Base-by-base conservation (phyloP, 306 rosid genomes). In the Cicer yamashitae region DNA sequence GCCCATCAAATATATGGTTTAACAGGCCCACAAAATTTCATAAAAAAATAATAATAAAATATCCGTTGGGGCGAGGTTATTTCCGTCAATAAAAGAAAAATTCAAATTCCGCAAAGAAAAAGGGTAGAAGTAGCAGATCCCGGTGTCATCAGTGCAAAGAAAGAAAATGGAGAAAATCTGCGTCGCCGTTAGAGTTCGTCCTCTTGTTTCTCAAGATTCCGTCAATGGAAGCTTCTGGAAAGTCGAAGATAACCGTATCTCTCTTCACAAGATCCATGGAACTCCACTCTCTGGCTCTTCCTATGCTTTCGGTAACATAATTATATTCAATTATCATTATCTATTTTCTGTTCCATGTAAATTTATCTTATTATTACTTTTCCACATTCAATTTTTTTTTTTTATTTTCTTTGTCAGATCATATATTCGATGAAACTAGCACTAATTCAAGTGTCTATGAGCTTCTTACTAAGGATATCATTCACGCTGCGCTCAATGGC, bases 151-250 rank as follows among this genome's bases (percentile, higher is more conserved):
- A 13, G 10, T 11, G 18, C 13, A 34, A 59, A 30, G 51, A 50
- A 68, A 60, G n/a, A 10, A 58, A 65, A 93, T 94, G 99, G 97
- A 94, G 91, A 94, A 90, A 86, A 90, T 94, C 82, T 89, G 99
- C 63, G 96, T 92, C 0, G 97, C 96, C 8, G 96, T 92, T 10
- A 82, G 97, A 47, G 82, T 94, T 70, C 88, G 99, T 20, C 97
- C 99, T 67, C 73, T 83, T 0, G 84, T 79, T 11, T 70, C 92
- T 8, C 61, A 85, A 37, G 91, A 90, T 4, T 59, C 84, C 7
- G 25, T 77, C 86, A 9, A 6, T 3, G 96, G 93, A 80, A 81
- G 85, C 25, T 79, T 84, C 86, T 92, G 97, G 97, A 94, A 87
- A 81, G 84, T 92, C 14, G 96, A 94, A 77, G 90, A 91, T 69